Percentiles rank a stretch among this genome's conserved stretches.
Conservation (phyloP, 2,329 filamentous ascomycete species). For the Talaromyces sp. region DNA sequence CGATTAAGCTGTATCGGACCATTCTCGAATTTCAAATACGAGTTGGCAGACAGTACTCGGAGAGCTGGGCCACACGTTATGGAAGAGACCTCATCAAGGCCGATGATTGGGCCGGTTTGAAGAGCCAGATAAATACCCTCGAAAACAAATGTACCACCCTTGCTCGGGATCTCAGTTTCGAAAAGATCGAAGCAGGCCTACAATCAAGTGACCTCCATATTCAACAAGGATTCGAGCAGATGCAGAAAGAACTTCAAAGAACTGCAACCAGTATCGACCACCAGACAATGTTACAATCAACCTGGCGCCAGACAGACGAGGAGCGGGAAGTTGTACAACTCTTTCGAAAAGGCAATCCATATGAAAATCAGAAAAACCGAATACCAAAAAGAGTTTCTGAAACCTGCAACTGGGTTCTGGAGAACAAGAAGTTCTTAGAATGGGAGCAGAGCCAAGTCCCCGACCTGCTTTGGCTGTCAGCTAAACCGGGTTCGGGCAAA, state of each 20-base stretch:
- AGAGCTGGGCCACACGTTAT: neutral
- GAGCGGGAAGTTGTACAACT: conserved; percentile 1
- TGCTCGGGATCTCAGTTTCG: neutral
- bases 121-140: neutral
- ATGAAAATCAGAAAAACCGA: conserved; percentile 12
- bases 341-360: neutral
- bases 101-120: conserved; percentile 2
- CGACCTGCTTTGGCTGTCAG: conserved; percentile 22
- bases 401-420: conserved; percentile 5
- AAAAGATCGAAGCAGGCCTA: neutral
- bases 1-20: neutral
- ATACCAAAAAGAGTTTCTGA: neutral
- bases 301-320: conserved; percentile 11
- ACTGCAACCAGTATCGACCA: neutral
- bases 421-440: conserved; percentile 9
- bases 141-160: conserved; percentile 3
- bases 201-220: neutral
- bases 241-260: neutral
- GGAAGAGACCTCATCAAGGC: conserved; percentile 2
- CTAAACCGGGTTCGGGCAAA: conserved; percentile 47
- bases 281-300: neutral
- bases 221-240: neutral
- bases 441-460: neutral
- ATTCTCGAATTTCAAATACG: neutral
- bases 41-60: neutral